These are phyloP conservation scores for Xylaria sp. DNA, from an alignment of 2,329 filamentous ascomycete genomes.

Conservation along the genomic window DNA sequence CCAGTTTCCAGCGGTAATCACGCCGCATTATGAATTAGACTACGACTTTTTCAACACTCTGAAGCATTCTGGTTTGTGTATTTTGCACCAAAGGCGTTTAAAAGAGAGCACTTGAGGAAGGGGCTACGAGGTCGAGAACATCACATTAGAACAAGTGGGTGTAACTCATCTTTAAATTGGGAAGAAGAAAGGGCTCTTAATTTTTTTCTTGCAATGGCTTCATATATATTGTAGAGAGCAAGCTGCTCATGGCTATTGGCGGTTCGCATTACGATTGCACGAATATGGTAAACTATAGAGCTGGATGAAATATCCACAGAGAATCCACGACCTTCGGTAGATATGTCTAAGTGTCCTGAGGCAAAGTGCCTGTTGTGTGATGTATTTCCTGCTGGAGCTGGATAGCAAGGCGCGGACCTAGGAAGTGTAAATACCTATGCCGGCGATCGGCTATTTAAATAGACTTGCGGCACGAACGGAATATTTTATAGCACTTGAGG, in stretches of 20 bases:
- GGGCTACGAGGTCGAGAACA: constrained; percentile 3
- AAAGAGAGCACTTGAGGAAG: constrained; percentile 7
- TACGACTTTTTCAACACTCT: constrained; percentile 14
- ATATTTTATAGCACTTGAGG: neutral
- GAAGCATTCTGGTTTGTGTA: constrained; percentile 23
- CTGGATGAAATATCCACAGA: neutral
- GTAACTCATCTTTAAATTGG: neutral
- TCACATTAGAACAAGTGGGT: neutral
- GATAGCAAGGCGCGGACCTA: neutral
- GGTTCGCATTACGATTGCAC: constrained; percentile 18
- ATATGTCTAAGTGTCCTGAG: neutral
- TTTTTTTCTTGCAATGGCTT: constrained; percentile 16
- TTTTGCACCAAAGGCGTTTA: constrained; percentile 33
- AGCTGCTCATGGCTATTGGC: constrained; percentile 1
- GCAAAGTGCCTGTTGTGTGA: neutral
- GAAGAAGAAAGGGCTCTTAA: constrained; percentile 3
- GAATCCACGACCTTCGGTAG: neutral
- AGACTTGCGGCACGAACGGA: neutral
- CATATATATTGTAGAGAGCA: constrained; percentile 19
- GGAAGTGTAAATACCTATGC: neutral
- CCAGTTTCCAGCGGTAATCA: constrained; percentile 39
- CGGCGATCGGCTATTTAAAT: neutral
- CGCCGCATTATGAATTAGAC: constrained; percentile 8
- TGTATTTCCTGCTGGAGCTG: neutral
- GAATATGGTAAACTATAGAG: neutral